Base-by-base conservation (phyloP, 1,284 basidiomycete species). In the Exobasidium cylindrosporum region DNA sequence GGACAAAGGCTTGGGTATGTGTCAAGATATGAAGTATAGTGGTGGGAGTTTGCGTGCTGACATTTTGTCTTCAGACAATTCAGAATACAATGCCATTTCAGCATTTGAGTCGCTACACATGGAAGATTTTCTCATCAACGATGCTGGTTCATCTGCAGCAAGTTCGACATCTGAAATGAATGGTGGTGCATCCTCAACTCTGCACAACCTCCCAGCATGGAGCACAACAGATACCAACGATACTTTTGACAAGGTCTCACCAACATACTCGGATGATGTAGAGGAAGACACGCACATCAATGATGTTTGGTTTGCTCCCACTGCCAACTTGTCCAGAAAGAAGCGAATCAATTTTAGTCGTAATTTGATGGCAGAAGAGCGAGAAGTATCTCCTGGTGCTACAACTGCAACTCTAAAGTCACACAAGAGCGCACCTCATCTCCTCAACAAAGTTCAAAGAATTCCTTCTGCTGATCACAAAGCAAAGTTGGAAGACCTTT, bases 121-220 rank as follows among this genome's bases (percentile, higher is more conserved):
- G 11, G 68, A 70, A 31, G 66, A 68, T 60, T 64, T 70, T 17
- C 65, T 71, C 63, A 54, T 61, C 47, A 65, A 69, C 31, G 53
- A 54, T 23, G 24, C 31, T 10, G 68, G 67, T n/a, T 40, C 54
- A 66, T 67, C 56, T 62, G 61, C 10, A 62, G 63, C 60, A 61
- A 32, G 29, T 58, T 52, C 23, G 50, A 56, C 24, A 69, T 50
- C 47, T 14, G 47, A 26, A 13, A 24, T 28, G 47, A 24, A 50
- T 28, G 26, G n/a, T 4, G 14, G 14, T 28, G n/a, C 47, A 14
- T 44, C 29, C 30, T 55, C 53, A 17, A 31, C 53, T 21, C n/a
- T 68, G 28, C 64, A 67, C 60, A 63, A 67, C 47, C 62, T 71
- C 21, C 69, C 69, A 5, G 67, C 67, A 30, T 71, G 69, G 69